phyloP scores from a whole-genome alignment of 1,284 basidiomycete species.

The Pseudozyma hubeiensis region DNA sequence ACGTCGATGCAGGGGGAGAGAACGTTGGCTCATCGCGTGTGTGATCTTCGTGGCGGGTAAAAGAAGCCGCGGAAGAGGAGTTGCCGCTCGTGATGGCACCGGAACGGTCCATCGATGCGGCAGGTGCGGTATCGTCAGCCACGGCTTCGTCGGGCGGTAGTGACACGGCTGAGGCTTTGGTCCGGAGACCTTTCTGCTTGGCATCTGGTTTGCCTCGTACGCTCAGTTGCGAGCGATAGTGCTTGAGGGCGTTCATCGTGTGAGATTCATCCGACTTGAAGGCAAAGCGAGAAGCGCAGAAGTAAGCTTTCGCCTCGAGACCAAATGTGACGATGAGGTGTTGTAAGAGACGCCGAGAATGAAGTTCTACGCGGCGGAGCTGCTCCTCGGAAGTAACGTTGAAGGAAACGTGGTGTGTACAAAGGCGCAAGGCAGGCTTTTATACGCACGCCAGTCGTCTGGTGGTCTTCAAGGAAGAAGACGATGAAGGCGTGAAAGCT shows the following conservation, averaged over 20 bases:
- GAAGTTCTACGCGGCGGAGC: too few species aligned
- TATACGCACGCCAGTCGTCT: too few species aligned
- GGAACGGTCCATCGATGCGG: not conserved
- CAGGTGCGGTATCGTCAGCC: not conserved
- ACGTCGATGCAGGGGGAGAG: conserved; percentile 13
- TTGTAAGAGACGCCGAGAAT: too few species aligned
- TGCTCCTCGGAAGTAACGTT: too few species aligned
- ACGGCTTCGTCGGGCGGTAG: not conserved
- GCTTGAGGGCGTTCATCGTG: conserved; percentile 6
- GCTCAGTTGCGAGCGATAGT: conserved; percentile 4
- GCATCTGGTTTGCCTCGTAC: not conserved
- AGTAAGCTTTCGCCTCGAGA: too few species aligned
- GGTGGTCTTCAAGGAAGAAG: too few species aligned
- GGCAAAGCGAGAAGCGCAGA: not conserved
- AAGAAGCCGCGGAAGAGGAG: not conserved
- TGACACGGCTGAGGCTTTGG: not conserved
- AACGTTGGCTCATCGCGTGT: not conserved
- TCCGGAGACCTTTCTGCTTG: not conserved
- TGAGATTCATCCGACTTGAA: not conserved
- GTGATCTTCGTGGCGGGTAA: not conserved
- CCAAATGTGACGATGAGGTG: too few species aligned
- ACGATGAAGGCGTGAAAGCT: too few species aligned
- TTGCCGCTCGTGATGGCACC: not conserved
- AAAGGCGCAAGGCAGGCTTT: too few species aligned
- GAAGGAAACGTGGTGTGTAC: too few species aligned